phyloP scores from a whole-genome alignment of 805 yeast genomes.

The Monosporozyma yasuniensis region DNA sequence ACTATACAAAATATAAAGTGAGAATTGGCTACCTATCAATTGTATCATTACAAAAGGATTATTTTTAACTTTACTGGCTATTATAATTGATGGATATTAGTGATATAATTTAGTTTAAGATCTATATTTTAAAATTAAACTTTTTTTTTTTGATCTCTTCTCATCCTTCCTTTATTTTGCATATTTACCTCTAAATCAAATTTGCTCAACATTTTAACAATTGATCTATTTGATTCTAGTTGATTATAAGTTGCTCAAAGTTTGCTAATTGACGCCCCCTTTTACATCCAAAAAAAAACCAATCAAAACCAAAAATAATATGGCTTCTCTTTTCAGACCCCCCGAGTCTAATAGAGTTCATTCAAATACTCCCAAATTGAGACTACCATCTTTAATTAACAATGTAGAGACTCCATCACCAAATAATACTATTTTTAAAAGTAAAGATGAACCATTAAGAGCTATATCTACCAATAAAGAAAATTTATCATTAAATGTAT shows the following conservation, averaged over 20 bases:
- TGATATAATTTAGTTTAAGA: background rate
- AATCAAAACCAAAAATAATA: too few relatives aligned
- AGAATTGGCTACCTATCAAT: too few relatives aligned
- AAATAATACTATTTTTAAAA: background rate
- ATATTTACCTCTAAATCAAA: background rate
- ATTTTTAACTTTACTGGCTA: background rate
- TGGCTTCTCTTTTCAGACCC: constrained; percentile 32
- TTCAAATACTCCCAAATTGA: constrained; percentile 36
- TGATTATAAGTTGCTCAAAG: background rate
- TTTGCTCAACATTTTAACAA: background rate
- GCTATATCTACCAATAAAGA: background rate
- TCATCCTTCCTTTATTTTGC: background rate
- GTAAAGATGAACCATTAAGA: background rate
- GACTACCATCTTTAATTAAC: constrained; percentile 30
- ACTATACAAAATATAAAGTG: too few relatives aligned
- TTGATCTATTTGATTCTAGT: background rate
- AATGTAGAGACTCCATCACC: background rate
- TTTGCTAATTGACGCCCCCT: background rate
- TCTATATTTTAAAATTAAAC: background rate
- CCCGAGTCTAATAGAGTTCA: constrained; percentile 36
- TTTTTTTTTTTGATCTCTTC: background rate
- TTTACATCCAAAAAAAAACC: background rate
- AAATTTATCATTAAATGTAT: background rate
- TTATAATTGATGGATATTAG: background rate
- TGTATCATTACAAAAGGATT: background rate